Percentiles rank a stretch among this genome's conserved stretches.
Evolutionary conservation across 1,139 yeast species (phyloP).

Genomic region (Lodderomyces jiufengensis): DNA sequence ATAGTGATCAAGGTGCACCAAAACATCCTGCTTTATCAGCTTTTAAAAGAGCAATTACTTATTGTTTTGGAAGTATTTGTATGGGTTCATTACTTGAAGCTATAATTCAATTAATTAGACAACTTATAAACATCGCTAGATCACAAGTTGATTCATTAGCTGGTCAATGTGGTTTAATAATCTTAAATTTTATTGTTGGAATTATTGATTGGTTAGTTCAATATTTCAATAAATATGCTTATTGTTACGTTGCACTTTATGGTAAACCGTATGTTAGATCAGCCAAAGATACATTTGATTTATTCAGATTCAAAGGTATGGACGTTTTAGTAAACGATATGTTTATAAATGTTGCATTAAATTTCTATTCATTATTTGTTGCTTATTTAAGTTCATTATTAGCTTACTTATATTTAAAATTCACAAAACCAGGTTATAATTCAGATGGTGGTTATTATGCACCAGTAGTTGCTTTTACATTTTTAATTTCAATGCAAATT

Average conservation of each 20-base stretch:
- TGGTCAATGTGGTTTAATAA: slow-evolving; percentile 51
- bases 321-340: slow-evolving; percentile 86
- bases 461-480: slow-evolving; percentile 74
- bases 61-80: slow-evolving; percentile 86
- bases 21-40: slow-evolving; percentile 79
- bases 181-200: slow-evolving; percentile 58
- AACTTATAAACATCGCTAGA: slow-evolving; percentile 44
- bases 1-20: slow-evolving; percentile 79
- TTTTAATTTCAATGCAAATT: slow-evolving; percentile 74
- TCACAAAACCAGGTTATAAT: slow-evolving; percentile 73
- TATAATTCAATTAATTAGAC: slow-evolving; percentile 61
- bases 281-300: slow-evolving; percentile 79
- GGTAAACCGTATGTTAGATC: slow-evolving; percentile 75
- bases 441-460: slow-evolving; percentile 64
- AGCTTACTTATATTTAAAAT: slow-evolving; percentile 66
- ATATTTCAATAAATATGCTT: slow-evolving; percentile 89
- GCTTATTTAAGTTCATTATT: slow-evolving; percentile 68
- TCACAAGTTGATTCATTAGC: slow-evolving; percentile 51
- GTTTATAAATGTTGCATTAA: slow-evolving; percentile 71
- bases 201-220: slow-evolving; percentile 75
- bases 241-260: slow-evolving; percentile 81
- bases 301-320: slow-evolving; percentile 75
- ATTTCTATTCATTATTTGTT: slow-evolving; percentile 67
- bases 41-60: slow-evolving; percentile 76
- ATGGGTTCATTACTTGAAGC: slow-evolving; percentile 85